These are phyloP conservation scores for Boletus bicolor DNA, from an alignment of 768 basidiomycete genomes.

Conservation along the genomic window DNA sequence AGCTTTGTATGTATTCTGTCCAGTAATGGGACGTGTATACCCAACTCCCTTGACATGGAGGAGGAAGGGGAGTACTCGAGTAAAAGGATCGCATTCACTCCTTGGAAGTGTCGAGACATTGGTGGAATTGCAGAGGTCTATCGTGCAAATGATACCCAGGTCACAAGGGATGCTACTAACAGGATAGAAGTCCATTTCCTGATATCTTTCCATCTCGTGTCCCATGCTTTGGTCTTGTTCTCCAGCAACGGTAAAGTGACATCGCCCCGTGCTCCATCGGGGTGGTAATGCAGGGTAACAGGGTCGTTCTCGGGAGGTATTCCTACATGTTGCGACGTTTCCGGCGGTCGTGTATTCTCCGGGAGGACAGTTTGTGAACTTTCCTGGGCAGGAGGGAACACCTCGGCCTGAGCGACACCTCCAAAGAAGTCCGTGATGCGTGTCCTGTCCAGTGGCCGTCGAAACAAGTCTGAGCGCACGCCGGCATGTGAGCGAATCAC, in stretches of 20 bases:
- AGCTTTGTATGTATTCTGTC: not conserved
- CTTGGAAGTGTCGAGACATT: not conserved
- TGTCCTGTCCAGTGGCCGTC: conserved; percentile 55
- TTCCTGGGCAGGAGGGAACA: conserved; percentile 33
- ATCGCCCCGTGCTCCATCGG: not conserved
- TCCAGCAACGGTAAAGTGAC: not conserved
- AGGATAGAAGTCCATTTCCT: conserved; percentile 31
- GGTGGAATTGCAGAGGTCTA: conserved; percentile 4
- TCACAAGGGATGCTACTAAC: conserved; percentile 23
- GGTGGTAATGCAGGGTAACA: not conserved
- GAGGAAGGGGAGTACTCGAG: not conserved
- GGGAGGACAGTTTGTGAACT: not conserved
- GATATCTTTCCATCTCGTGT: conserved; percentile 21
- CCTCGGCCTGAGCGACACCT: conserved; percentile 81
- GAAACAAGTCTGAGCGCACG: conserved; percentile 83
- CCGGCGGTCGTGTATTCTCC: not conserved
- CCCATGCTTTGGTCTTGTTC: conserved; percentile 9
- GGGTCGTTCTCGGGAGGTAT: not conserved
- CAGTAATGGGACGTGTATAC: not conserved
- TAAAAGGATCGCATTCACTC: not conserved
- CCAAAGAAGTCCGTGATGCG: conserved; percentile 86
- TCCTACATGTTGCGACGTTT: not conserved
- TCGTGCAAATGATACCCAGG: conserved; percentile 26
- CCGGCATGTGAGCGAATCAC: conserved; percentile 85
- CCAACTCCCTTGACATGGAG: not conserved